Percentiles rank a stretch among this genome's conserved stretches.
Conservation (phyloP, 2,329 filamentous ascomycete genomes). For the Aspergillus aculeatus region DNA sequence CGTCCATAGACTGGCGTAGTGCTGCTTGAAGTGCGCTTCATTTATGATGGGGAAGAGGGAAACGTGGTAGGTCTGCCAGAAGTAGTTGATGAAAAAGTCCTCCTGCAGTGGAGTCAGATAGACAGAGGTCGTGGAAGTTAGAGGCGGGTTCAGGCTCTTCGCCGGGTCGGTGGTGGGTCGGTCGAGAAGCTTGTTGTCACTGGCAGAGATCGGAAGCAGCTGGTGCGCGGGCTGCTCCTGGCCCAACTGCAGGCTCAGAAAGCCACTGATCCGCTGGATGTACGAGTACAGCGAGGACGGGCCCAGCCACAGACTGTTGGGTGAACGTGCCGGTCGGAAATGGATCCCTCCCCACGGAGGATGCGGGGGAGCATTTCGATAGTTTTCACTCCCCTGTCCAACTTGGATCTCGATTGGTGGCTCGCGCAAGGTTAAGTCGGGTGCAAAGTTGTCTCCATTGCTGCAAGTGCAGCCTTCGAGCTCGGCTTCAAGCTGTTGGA, state of each 20-base stretch:
- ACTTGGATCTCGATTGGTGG: background rate
- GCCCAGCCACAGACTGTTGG: background rate
- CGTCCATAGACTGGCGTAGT: constrained; percentile 20
- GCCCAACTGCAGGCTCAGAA: constrained; percentile 24
- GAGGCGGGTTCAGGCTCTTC: background rate
- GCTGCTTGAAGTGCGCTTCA: constrained; percentile 20
- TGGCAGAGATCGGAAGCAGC: constrained; percentile 31
- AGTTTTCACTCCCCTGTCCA: constrained; percentile 12
- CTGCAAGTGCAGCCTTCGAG: constrained; percentile 23
- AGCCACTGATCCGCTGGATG: background rate
- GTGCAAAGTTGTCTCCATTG: background rate
- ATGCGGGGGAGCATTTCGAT: background rate
- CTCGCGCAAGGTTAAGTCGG: background rate
- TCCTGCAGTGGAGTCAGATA: constrained; percentile 20
- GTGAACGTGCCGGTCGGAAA: background rate
- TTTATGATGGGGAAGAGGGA: constrained; percentile 17
- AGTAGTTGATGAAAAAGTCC: constrained; percentile 21
- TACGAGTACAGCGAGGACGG: constrained; percentile 4
- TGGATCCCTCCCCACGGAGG: background rate
- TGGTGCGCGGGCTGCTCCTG: constrained; percentile 31
- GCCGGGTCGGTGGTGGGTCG: constrained; percentile 15
- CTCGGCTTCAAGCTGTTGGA: constrained; percentile 35
- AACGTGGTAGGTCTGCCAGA: constrained; percentile 22
- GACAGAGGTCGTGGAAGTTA: background rate
- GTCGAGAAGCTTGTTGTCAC: constrained; percentile 4